Conservation (phyloP, 2,329 filamentous ascomycete genomes). For the Ophiocordyceps sinensis region DNA sequence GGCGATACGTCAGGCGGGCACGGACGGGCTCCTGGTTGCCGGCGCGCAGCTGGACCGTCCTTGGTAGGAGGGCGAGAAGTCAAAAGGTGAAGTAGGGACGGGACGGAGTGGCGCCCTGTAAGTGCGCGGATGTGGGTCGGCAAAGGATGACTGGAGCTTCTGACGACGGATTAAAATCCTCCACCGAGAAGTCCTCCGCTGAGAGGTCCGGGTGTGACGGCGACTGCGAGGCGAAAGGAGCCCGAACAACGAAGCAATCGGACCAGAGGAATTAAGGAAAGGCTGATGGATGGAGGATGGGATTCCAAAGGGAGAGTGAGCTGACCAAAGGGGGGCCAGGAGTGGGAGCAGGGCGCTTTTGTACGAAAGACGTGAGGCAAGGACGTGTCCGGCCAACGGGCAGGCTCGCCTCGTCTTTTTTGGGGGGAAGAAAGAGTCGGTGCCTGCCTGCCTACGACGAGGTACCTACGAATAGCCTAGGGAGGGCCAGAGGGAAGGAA, state of each 20-base stretch:
- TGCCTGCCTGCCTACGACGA: conserved; percentile 1
- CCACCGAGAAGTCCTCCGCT: neutral
- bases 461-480: no score
- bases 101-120: conserved; percentile 4
- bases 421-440: conserved; percentile 1
- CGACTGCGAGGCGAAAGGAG: neutral
- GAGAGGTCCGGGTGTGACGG: neutral
- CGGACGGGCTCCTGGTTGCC: conserved; percentile 8
- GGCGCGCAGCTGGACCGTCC: neutral
- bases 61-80: no score
- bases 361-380: conserved; percentile 4
- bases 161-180: neutral
- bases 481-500: neutral
- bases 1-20: conserved; percentile 1
- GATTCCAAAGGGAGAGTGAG: conserved; percentile 3
- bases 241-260: neutral
- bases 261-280: neutral
- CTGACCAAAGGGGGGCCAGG: conserved; percentile 1
- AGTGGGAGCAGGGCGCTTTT: conserved; percentile 8
- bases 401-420: neutral
- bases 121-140: conserved; percentile 1
- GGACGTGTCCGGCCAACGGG: conserved; percentile 1
- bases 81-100: conserved; percentile 1
- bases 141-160: neutral
- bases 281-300: neutral